Percentiles rank a stretch among this genome's conserved stretches.
These are phyloP conservation scores for Dactylellina leptospora DNA, from an alignment of 2,329 filamentous ascomycete species.

Conservation along the genomic window DNA sequence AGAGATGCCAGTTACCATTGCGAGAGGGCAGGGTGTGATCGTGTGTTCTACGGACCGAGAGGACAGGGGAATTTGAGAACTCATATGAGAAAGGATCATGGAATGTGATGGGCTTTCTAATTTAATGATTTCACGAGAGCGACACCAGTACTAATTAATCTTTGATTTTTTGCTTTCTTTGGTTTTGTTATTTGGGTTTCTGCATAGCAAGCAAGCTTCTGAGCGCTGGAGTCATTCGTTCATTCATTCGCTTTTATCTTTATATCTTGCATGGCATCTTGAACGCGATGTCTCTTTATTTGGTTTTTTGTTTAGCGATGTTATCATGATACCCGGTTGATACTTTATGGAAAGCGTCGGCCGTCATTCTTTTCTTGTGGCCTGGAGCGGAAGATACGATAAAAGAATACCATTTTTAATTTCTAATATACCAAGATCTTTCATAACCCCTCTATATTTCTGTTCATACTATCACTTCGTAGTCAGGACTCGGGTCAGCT, in stretches of 20 bases:
- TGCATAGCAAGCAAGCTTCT: constrained; percentile 30
- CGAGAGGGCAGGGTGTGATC: constrained; percentile 27
- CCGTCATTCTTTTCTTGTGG: constrained; percentile 25
- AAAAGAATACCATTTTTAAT: constrained; percentile 21
- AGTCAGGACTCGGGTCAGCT: too few relatives aligned
- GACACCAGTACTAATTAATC: neutral
- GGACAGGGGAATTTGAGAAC: constrained; percentile 45
- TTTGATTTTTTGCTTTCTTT: constrained; percentile 5
- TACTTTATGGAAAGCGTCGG: constrained; percentile 37
- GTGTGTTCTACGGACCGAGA: constrained; percentile 48
- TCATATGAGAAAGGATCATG: constrained; percentile 47
- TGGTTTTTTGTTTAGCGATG: constrained; percentile 8
- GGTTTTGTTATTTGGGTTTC: neutral
- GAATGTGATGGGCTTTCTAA: neutral
- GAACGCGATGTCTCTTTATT: constrained; percentile 20
- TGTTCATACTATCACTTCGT: too few relatives aligned
- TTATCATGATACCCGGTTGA: constrained; percentile 48
- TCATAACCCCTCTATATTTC: too few relatives aligned
- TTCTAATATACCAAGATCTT: constrained; percentile 12
- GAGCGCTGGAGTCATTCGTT: constrained; percentile 27
- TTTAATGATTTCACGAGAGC: constrained; percentile 10
- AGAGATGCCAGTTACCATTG: constrained; percentile 50
- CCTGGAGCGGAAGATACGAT: constrained; percentile 13
- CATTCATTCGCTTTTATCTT: constrained; percentile 6
- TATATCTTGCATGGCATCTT: constrained; percentile 25